A percentile compares a stretch with the other conserved stretches of the same genome.
Evolutionary conservation across 208 protist genomes (phyloP).

Genomic region (Leishmania gerbilli): DNA sequence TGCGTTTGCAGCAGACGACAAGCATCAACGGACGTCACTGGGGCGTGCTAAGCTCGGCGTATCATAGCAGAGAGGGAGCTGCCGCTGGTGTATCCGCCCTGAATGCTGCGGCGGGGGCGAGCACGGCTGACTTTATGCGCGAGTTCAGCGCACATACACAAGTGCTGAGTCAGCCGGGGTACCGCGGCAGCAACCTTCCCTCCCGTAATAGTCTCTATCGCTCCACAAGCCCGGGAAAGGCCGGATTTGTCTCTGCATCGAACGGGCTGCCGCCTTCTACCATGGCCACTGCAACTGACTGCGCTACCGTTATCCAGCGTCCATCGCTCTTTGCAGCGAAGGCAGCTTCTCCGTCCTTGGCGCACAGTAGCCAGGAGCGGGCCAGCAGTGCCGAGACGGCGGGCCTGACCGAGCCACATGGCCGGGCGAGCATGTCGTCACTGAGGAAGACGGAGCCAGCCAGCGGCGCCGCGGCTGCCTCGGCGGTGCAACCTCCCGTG

Average conservation of each 20-base stretch:
- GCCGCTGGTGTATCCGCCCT: background rate
- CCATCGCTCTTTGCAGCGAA: slow-evolving; percentile 2
- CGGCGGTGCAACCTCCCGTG: background rate
- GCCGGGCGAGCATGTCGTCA: slow-evolving; percentile 18
- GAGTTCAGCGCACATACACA: slow-evolving; percentile 26
- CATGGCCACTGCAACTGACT: background rate
- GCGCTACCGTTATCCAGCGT: background rate
- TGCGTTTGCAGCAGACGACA: slow-evolving; percentile 81
- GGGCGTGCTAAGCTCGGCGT: slow-evolving; percentile 35
- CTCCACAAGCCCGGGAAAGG: background rate
- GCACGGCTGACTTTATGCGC: slow-evolving; percentile 17
- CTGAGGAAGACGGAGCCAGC: slow-evolving; percentile 17
- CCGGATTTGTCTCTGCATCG: background rate
- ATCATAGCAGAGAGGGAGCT: slow-evolving; percentile 3
- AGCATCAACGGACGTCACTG: slow-evolving; percentile 74
- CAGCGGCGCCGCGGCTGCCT: background rate
- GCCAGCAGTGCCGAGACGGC: slow-evolving; percentile 30
- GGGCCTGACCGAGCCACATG: slow-evolving; percentile 32
- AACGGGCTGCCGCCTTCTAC: background rate
- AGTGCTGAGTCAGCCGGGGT: background rate
- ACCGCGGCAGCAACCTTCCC: background rate
- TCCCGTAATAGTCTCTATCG: background rate
- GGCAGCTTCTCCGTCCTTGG: slow-evolving; percentile 14
- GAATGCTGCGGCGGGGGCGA: background rate
- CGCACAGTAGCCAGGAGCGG: slow-evolving; percentile 28